Percentiles rank a stretch among this genome's conserved stretches.
phyloP scores from a whole-genome alignment of 192 early-diverging fungal genomes.

The Lobulomyces angularis region DNA sequence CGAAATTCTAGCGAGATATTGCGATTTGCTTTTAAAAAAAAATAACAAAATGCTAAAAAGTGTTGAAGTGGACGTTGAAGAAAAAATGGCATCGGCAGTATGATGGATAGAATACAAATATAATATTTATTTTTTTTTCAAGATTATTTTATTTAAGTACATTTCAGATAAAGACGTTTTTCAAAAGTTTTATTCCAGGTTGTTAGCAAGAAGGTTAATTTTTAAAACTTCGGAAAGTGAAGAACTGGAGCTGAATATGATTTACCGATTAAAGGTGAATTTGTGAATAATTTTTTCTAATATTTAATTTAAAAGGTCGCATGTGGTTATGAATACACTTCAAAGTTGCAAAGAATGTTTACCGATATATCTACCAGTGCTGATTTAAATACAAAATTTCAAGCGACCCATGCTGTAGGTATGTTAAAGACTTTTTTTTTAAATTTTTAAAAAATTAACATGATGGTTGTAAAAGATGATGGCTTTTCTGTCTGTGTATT shows the following conservation, averaged over 20 bases:
- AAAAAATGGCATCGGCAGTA: constrained; percentile 48
- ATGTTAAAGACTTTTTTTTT: constrained; percentile 3
- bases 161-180: constrained; percentile 85
- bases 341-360: constrained; percentile 77
- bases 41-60: constrained; percentile 19
- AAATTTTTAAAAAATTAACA: constrained; percentile 6
- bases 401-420: constrained; percentile 27
- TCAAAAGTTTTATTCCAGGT: constrained; percentile 79
- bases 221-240: constrained; percentile 56
- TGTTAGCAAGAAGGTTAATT: constrained; percentile 73
- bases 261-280: constrained; percentile 59
- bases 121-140: background rate
- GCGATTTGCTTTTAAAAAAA: constrained; percentile 62
- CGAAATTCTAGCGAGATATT: constrained; percentile 71
- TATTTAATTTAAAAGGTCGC: constrained; percentile 25
- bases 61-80: constrained; percentile 58
- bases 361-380: constrained; percentile 67
- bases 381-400: constrained; percentile 42
- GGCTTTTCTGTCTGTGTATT: constrained; percentile 65
- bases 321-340: constrained; percentile 78
- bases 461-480: constrained; percentile 16
- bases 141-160: constrained; percentile 71
- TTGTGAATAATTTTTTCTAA: background rate
- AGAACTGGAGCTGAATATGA: constrained; percentile 70
- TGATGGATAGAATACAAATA: constrained; percentile 5